Evolutionary conservation across 1,284 basidiomycete species (phyloP).

Genomic region (Cryptococcus floricola): DNA sequence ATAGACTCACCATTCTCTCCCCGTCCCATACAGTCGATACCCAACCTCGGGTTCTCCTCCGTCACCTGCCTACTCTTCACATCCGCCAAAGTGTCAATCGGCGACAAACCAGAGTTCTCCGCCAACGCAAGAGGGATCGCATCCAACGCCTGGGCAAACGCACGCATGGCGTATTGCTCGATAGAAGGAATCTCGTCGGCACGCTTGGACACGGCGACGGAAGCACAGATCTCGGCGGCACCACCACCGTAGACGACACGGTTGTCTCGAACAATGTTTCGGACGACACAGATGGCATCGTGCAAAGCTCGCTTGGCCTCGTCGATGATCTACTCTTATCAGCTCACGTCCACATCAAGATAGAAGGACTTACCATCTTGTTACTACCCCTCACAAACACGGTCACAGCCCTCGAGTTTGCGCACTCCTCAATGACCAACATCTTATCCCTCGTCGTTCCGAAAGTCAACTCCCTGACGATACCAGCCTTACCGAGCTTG

Average conservation of each 20-base stretch:
- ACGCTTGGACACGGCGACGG: slow-evolving; percentile 86
- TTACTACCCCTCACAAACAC: slow-evolving; percentile 96
- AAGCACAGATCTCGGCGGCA: slow-evolving; percentile 93
- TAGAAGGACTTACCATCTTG: slow-evolving; percentile 74
- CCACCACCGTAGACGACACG: slow-evolving; percentile 97
- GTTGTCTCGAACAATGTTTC: slow-evolving; percentile 92
- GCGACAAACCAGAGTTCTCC: slow-evolving; percentile 93
- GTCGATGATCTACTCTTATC: slow-evolving; percentile 75
- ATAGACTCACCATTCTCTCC: slow-evolving; percentile 73
- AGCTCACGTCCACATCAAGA: neutral
- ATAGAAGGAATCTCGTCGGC: slow-evolving; percentile 97
- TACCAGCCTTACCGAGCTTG: slow-evolving; percentile 88
- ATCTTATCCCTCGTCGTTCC: slow-evolving; percentile 98
- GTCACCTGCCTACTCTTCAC: slow-evolving; percentile 91
- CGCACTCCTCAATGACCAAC: slow-evolving; percentile 98
- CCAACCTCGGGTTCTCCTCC: slow-evolving; percentile 77
- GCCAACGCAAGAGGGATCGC: slow-evolving; percentile 90
- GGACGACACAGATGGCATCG: slow-evolving; percentile 95
- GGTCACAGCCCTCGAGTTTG: slow-evolving; percentile 92
- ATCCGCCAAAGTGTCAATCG: slow-evolving; percentile 92
- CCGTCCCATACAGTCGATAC: slow-evolving; percentile 86
- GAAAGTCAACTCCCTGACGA: slow-evolving; percentile 91
- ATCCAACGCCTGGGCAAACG: slow-evolving; percentile 91
- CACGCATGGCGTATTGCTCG: slow-evolving; percentile 99
- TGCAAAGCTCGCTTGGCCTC: slow-evolving; percentile 97